Percentiles rank a stretch among this genome's conserved stretches.
phyloP scores from a whole-genome alignment of 164 flowering plant genomes.

The Magnolia kwangsiensis region DNA sequence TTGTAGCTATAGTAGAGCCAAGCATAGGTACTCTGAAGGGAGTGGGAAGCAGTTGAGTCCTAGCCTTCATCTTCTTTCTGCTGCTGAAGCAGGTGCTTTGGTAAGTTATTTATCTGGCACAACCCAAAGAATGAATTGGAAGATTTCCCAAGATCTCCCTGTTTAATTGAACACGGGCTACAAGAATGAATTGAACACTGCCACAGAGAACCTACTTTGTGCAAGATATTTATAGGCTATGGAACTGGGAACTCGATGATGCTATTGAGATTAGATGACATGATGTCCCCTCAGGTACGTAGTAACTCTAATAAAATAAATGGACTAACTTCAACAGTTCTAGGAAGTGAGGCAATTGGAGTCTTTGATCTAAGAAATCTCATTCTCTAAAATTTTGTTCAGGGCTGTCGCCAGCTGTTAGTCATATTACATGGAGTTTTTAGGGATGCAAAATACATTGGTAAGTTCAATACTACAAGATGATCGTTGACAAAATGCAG shows the following conservation, averaged over 20 bases:
- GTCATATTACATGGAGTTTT: neutral
- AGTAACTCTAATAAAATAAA: no score
- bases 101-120: slow-evolving; percentile 34
- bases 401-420: neutral
- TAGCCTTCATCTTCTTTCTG: slow-evolving; percentile 72
- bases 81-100: slow-evolving; percentile 92
- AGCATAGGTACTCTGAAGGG: slow-evolving; percentile 58
- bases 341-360: no score
- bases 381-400: no score
- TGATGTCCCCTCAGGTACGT: no score
- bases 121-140: neutral
- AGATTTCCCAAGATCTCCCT: neutral
- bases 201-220: no score
- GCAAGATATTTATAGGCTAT: no score
- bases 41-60: slow-evolving; percentile 50
- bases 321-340: no score
- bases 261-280: no score
- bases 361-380: no score
- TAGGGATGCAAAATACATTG: neutral
- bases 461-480: neutral
- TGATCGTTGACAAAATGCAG: neutral
- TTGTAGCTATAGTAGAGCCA: slow-evolving; percentile 82
- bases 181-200: neutral
- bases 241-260: no score
- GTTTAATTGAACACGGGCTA: neutral